Conservation (phyloP, 768 basidiomycete species). For the Tricholoma bakamatsutake region DNA sequence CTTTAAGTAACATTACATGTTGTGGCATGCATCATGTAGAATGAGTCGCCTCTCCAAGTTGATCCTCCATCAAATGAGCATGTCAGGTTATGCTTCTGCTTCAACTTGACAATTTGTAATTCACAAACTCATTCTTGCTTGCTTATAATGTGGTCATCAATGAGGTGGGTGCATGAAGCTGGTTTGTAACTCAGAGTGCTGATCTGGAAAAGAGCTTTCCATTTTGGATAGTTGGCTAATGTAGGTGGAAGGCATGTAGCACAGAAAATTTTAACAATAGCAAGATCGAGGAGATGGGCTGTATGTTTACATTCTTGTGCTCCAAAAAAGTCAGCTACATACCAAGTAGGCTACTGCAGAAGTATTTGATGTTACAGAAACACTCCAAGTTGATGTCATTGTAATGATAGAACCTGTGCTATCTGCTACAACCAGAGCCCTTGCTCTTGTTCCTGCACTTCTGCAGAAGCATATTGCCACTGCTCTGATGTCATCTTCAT, state of each 20-base stretch:
- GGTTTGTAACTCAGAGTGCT: slow-evolving; percentile 15
- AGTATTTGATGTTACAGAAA: neutral
- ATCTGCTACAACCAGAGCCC: slow-evolving; percentile 7
- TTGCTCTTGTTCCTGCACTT: slow-evolving; percentile 9
- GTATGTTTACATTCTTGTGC: slow-evolving; percentile 1
- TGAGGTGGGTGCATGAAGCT: slow-evolving; percentile 16
- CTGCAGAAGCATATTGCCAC: slow-evolving; percentile 5
- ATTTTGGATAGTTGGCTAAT: slow-evolving; percentile 14
- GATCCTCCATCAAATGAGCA: slow-evolving; percentile 21
- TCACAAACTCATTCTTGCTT: slow-evolving; percentile 15
- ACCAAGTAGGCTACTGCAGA: slow-evolving; percentile 3
- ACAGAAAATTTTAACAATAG: slow-evolving; percentile 20
- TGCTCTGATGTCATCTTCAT: slow-evolving; percentile 4
- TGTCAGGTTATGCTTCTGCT: slow-evolving; percentile 9
- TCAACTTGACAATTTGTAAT: slow-evolving; percentile 12
- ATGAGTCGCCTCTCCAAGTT: slow-evolving; percentile 3
- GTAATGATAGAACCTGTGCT: neutral
- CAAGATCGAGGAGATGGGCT: slow-evolving; percentile 7
- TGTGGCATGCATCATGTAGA: slow-evolving; percentile 20
- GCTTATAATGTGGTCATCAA: slow-evolving; percentile 18
- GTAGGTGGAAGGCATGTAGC: slow-evolving; percentile 13
- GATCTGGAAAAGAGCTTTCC: slow-evolving; percentile 17
- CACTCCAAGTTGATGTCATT: neutral
- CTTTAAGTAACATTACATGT: slow-evolving; percentile 14
- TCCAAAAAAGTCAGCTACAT: neutral